These are phyloP conservation scores for Rhododendron kiyosumense DNA, from an alignment of 148 eudicot genomes.

Conservation along the genomic window DNA sequence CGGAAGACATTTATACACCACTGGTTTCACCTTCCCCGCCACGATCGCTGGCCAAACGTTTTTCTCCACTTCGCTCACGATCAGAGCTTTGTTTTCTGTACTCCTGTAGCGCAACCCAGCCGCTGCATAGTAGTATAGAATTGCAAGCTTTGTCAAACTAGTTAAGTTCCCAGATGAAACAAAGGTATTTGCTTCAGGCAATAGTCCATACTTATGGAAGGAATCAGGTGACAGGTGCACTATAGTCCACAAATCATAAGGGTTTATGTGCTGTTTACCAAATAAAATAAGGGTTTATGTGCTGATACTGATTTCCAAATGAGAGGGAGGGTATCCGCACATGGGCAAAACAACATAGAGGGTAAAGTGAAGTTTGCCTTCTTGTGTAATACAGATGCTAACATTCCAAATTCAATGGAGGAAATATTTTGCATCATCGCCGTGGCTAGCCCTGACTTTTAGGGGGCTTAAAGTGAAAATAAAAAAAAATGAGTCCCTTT, in stretches of 20 bases:
- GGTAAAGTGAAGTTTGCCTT: not conserved
- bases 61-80: constrained; percentile 85
- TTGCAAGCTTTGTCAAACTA: not conserved
- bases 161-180: not conserved
- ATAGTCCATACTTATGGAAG: not conserved
- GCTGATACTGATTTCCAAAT: not conserved
- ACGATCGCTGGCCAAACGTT: constrained; percentile 90
- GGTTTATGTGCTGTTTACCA: not conserved
- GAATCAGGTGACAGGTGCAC: not conserved
- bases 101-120: constrained; percentile 75
- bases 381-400: not conserved
- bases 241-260: not conserved
- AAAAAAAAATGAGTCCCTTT: not conserved
- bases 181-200: not conserved
- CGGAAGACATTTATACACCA: constrained; percentile 50
- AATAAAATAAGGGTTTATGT: not conserved
- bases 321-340: not conserved
- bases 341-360: not conserved
- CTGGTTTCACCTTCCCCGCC: constrained; percentile 64
- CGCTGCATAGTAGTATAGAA: constrained; percentile 31
- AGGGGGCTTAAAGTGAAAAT: not conserved
- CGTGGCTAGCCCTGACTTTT: not conserved
- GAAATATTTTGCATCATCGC: not conserved
- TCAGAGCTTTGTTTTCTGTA: constrained; percentile 65
- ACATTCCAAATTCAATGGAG: not conserved